These are phyloP conservation scores for Alternaria hordeiaustralica DNA, from an alignment of 2,329 filamentous ascomycete genomes.

Conservation along the genomic window DNA sequence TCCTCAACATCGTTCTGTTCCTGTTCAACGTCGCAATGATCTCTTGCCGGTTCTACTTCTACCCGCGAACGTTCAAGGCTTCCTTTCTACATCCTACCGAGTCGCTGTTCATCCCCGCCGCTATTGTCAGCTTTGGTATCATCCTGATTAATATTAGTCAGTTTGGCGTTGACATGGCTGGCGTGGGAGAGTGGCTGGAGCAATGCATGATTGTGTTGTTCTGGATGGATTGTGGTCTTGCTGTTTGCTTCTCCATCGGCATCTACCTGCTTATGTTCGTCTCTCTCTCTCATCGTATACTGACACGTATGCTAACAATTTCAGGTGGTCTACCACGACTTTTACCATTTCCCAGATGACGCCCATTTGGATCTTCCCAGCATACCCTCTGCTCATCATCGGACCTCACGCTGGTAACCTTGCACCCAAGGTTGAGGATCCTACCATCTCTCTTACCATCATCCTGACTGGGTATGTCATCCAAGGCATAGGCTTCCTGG, in stretches of 20 bases:
- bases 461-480: constrained; percentile 66
- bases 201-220: constrained; percentile 70
- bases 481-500: constrained; percentile 69
- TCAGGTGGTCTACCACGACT: constrained; percentile 68
- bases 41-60: constrained; percentile 70
- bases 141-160: constrained; percentile 73
- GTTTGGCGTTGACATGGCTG: constrained; percentile 66
- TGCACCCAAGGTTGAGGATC: constrained; percentile 53
- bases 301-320: background rate
- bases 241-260: constrained; percentile 70
- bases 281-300: background rate
- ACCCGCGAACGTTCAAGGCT: constrained; percentile 72
- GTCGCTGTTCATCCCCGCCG: constrained; percentile 76
- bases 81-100: constrained; percentile 81
- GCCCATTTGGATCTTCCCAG: constrained; percentile 86
- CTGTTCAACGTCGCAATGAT: constrained; percentile 74
- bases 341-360: constrained; percentile 85
- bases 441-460: constrained; percentile 57
- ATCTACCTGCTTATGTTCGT: constrained; percentile 77
- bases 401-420: constrained; percentile 73
- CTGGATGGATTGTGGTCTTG: constrained; percentile 75
- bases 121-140: constrained; percentile 69
- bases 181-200: constrained; percentile 60
- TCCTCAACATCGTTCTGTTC: constrained; percentile 64
- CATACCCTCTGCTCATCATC: constrained; percentile 79